Base-by-base conservation (phyloP, 1,284 basidiomycete species). In the Xanthoconium separans region DNA sequence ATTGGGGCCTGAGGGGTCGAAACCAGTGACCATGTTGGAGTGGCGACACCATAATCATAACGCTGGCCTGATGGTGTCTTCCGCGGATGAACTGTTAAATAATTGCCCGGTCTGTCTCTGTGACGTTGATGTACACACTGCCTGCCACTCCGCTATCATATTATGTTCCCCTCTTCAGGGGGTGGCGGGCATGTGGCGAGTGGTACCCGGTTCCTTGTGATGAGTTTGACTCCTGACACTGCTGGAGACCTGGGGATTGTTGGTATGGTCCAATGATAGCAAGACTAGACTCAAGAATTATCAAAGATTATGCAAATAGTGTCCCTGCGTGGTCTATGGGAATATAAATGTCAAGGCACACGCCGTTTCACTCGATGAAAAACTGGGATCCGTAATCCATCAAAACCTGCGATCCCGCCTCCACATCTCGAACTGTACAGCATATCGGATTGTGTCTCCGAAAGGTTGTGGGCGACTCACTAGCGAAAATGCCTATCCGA, bases 401-500 rank as follows among this genome's bases (percentile, higher is more conserved):
- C 41, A 81, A 59, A 2, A 85, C 55, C 57, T 85, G 81, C 29
- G 73, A 65, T 3, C 73, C 78, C 24, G 64, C 59, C 37, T 71
- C 62, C 20, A 81, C 69, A 12, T 63, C 55, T 48, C 68, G 71
- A 4, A 43, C 76, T 78, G 44, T 44, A 34, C 20, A 44, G 48
- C 20, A 3, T 7, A 13, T 53, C 47, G 50, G 50, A 33, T 44
- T 20, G 42, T 33, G 31, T 33, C 30, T 20, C 15, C n/a, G 29
- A 33, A 16, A 10, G 29, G 37, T 18, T 20, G 27, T 7, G 36
- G 54, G 36, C 10, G 41, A 56, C 76, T 65, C 54, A 85, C 84
- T 40, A 5, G 85, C 77, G 54, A 71, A 81, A 18, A 87, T 75
- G 3, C 76, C 79, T 50, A 88, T 83, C 20, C 81, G 75, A 47